Conservation (phyloP, 2,329 filamentous ascomycete species). For the Aspergillus sp. region DNA sequence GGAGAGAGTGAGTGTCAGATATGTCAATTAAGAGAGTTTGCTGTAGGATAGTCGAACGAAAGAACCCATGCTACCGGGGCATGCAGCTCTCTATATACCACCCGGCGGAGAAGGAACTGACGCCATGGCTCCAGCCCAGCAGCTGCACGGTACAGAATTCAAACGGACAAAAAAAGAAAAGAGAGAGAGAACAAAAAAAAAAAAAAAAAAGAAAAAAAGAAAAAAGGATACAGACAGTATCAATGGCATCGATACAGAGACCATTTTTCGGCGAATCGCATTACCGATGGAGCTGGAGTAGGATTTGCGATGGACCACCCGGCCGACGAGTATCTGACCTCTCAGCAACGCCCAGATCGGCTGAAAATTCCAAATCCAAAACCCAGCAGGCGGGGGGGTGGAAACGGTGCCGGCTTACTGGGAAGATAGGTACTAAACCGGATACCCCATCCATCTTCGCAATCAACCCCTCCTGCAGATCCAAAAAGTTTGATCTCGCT, state of each 20-base stretch:
- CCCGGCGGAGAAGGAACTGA: neutral
- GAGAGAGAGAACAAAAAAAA: no score
- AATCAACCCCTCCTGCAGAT: neutral
- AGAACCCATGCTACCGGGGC: neutral
- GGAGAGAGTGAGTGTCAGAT: neutral
- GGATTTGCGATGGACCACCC: neutral
- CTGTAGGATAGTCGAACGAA: neutral
- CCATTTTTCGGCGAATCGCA: neutral
- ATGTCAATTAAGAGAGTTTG: neutral
- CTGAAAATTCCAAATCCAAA: constrained; percentile 8
- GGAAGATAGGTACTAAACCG: neutral
- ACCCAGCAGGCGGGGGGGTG: neutral
- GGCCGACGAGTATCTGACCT: neutral
- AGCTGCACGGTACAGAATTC: neutral
- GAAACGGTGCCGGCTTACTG: neutral
- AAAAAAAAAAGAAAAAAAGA: neutral
- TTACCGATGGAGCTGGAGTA: neutral
- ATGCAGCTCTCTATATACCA: constrained; percentile 4
- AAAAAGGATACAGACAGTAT: neutral
- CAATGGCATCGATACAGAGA: neutral
- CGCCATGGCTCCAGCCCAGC: neutral
- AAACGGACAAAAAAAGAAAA: neutral
- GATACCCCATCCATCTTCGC: neutral
- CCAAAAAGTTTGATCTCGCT: neutral
- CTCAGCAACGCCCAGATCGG: constrained; percentile 3